Base-by-base conservation (phyloP, 495 filamentous ascomycete species). In the Beverwykella pulmonaria region DNA sequence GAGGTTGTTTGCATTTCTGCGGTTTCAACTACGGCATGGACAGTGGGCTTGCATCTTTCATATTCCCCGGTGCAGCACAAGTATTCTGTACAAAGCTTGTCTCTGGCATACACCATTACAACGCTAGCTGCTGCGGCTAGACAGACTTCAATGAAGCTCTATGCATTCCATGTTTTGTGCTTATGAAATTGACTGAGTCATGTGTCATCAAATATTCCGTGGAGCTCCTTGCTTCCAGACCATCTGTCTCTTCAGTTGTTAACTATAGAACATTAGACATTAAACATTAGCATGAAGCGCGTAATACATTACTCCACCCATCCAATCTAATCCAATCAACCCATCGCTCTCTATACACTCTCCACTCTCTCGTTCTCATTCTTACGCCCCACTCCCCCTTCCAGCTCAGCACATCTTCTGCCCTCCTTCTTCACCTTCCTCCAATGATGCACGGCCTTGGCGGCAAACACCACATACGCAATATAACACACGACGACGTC, bases 371-470 rank as follows among this genome's bases (percentile, higher is more conserved):
- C 48, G 3, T 10, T 29, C 17, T 19, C 26, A 7, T 8, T 52
- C 19, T 29, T 23, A 5, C 15, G 15, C 20, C 44, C 44, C 44
- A 48, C 44, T 5, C 48, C 48, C 17, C 17, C 27, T 32, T 4
- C 6, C 57, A 60, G 30, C 57, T 60, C 57, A 9, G 49, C 3
- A 3, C 57, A 39, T 4, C 5, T 23, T 20, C 25, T 29, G 22
- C n/a, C 34, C 6, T 49, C 41, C 41, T 27, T 49, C 57, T 44
- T 49, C 36, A 10, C 36, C 39, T 14, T 32, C 39, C 57, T 47
- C 57, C 57, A 60, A 39, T 30, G 14, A 47, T 30, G 9, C 57
- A 60, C 57, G 9, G 57, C 57, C 20, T 2, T 29, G 25, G 57
- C 57, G 5, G 39, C 41, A 30, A 26, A 49, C 19, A 20, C 39